A percentile compares a stretch with the other conserved stretches of the same genome.
These are phyloP conservation scores for Fusarium sp. DNA, from an alignment of 2,329 filamentous ascomycete species.

Conservation along the genomic window DNA sequence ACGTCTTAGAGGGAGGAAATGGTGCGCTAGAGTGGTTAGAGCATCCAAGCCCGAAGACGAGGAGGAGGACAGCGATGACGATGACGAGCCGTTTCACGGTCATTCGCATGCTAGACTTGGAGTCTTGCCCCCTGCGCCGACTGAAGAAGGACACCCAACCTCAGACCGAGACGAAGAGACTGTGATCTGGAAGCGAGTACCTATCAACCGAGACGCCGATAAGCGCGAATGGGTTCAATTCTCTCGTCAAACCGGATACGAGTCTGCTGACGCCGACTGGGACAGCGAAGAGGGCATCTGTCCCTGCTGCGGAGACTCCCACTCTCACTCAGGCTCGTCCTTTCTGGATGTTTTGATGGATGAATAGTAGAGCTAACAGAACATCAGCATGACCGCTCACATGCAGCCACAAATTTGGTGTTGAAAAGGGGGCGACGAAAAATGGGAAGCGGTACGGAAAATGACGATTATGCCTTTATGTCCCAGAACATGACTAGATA, in stretches of 20 bases:
- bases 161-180: constrained; percentile 56
- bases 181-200: constrained; percentile 65
- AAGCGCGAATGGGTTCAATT: constrained; percentile 63
- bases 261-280: constrained; percentile 49
- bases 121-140: constrained; percentile 55
- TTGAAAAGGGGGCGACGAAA: constrained; percentile 15
- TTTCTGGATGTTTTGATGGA: constrained; percentile 49
- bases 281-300: constrained; percentile 52
- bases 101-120: constrained; percentile 48
- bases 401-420: constrained; percentile 12
- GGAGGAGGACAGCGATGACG: constrained; percentile 42
- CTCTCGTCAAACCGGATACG: constrained; percentile 54
- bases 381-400: constrained; percentile 29
- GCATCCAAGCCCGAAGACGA: constrained; percentile 53
- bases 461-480: constrained; percentile 36
- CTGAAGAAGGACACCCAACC: constrained; percentile 56
- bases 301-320: constrained; percentile 55
- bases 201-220: constrained; percentile 53
- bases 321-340: constrained; percentile 52
- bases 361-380: constrained; percentile 45
- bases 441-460: neutral
- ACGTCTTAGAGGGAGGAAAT: constrained; percentile 53
- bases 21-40: constrained; percentile 59
- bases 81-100: constrained; percentile 43
- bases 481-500: constrained; percentile 44